Evolutionary conservation across 441 rosid genomes (phyloP).

Genomic region (Populus hybrid): DNA sequence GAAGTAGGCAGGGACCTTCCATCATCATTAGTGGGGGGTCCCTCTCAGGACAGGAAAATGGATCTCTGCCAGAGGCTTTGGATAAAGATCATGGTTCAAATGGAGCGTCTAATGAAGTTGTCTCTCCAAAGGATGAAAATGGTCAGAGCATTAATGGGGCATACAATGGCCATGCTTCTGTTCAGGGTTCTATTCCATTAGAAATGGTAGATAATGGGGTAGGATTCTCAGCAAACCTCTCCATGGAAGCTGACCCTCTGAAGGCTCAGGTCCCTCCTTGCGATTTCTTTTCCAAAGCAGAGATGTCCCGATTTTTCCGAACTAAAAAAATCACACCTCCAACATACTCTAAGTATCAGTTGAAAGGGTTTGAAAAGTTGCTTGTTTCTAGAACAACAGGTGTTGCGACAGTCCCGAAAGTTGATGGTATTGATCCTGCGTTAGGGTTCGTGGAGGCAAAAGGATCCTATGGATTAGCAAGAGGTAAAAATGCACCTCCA

Average conservation of each 20-base stretch:
- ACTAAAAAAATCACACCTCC: slow-evolving; percentile 56
- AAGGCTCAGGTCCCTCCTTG: slow-evolving; percentile 81
- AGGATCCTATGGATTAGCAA: slow-evolving; percentile 35
- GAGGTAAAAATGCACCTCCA: slow-evolving; percentile 21
- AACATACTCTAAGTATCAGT: slow-evolving; percentile 39
- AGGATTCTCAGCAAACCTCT: slow-evolving; percentile 32
- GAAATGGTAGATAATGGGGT: slow-evolving; percentile 26
- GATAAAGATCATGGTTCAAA: slow-evolving; percentile 33
- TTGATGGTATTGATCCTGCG: slow-evolving; percentile 22
- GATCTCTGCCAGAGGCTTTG: slow-evolving; percentile 20
- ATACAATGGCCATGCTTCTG: slow-evolving; percentile 25
- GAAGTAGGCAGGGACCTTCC: slow-evolving; percentile 23
- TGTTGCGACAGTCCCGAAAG: slow-evolving; percentile 21
- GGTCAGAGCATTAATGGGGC: slow-evolving; percentile 23
- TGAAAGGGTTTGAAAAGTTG: slow-evolving; percentile 17
- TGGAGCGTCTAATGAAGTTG: slow-evolving; percentile 29
- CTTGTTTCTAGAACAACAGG: slow-evolving; percentile 30
- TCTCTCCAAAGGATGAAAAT: slow-evolving; percentile 23
- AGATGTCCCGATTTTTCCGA: slow-evolving; percentile 71
- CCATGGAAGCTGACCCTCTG: slow-evolving; percentile 57
- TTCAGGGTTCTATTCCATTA: slow-evolving; percentile 24
- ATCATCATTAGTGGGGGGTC: slow-evolving; percentile 15
- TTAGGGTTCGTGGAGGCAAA: slow-evolving; percentile 32
- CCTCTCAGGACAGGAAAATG: slow-evolving; percentile 24
- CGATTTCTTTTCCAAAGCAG: slow-evolving; percentile 77